Percentiles rank a stretch among this genome's conserved stretches.
These are phyloP conservation scores for Phytophthora pini DNA, from an alignment of 352 stramenopile genomes.

Conservation along the genomic window DNA sequence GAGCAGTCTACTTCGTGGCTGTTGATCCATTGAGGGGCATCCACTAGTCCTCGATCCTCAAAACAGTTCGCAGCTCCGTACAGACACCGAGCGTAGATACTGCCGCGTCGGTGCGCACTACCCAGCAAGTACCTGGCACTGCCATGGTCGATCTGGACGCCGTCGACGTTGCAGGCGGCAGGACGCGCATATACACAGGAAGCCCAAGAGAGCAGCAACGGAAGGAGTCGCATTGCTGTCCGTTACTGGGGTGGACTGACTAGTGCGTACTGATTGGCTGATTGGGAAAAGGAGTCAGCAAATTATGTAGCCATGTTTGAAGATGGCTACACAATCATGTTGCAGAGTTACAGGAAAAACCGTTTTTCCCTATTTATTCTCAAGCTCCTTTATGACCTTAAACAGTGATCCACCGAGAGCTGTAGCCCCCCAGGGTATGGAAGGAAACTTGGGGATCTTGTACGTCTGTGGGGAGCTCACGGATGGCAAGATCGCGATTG, in stretches of 20 bases:
- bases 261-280: conserved; percentile 33
- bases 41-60: conserved; percentile 67
- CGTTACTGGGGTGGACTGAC: conserved; percentile 21
- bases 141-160: conserved; percentile 48
- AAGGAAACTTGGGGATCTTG: conserved; percentile 55
- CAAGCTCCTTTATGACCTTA: neutral
- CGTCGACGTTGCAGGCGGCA: conserved; percentile 51
- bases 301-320: conserved; percentile 7
- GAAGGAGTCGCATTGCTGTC: conserved; percentile 14
- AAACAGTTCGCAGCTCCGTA: conserved; percentile 57
- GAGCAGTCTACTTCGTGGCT: conserved; percentile 47
- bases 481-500: conserved; percentile 28
- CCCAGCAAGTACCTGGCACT: conserved; percentile 63
- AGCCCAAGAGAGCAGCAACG: conserved; percentile 20
- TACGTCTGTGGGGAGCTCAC: conserved; percentile 56
- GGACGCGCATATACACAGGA: conserved; percentile 13
- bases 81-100: conserved; percentile 61
- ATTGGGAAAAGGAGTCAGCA: conserved; percentile 14
- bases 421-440: conserved; percentile 17
- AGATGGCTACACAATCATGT: conserved; percentile 23
- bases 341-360: conserved; percentile 1
- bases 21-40: conserved; percentile 55
- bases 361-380: conserved; percentile 11
- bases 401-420: conserved; percentile 1
- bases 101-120: conserved; percentile 47